phyloP scores from a whole-genome alignment of 192 early-diverging fungal genomes.

The Coemansia sp. region DNA sequence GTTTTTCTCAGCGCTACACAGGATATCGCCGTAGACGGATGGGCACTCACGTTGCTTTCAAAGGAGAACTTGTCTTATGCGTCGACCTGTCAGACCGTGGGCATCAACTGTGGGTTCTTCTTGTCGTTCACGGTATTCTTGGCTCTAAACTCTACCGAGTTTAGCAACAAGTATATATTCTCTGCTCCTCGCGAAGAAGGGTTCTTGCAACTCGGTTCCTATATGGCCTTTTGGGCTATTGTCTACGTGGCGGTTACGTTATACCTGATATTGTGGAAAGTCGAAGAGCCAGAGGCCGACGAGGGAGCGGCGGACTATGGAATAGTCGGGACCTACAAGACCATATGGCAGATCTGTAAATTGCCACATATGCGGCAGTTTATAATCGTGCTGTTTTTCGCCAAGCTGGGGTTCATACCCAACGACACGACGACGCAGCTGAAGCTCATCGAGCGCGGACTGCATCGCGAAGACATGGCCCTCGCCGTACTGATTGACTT shows the following conservation, averaged over 20 bases:
- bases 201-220: conserved; percentile 77
- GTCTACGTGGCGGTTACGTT: conserved; percentile 86
- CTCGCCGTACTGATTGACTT: conserved; percentile 93
- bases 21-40: conserved; percentile 78
- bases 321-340: conserved; percentile 74
- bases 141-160: conserved; percentile 91
- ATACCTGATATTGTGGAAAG: conserved; percentile 77
- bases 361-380: conserved; percentile 86
- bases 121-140: conserved; percentile 96
- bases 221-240: conserved; percentile 92
- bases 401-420: conserved; percentile 94
- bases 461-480: conserved; percentile 94
- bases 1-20: conserved; percentile 97
- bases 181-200: conserved; percentile 63
- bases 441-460: conserved; percentile 92
- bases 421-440: conserved; percentile 94
- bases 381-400: conserved; percentile 75
- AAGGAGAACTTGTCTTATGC: conserved; percentile 92
- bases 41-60: conserved; percentile 90
- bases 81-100: conserved; percentile 94
- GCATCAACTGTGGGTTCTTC: conserved; percentile 94
- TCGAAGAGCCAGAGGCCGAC: conserved; percentile 47
- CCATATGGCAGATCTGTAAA: conserved; percentile 86
- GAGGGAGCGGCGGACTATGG: conserved; percentile 58
- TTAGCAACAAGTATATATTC: conserved; percentile 91